These are phyloP conservation scores for Epichloe coenophiala DNA, from an alignment of 2,329 filamentous ascomycete species.

Conservation along the genomic window DNA sequence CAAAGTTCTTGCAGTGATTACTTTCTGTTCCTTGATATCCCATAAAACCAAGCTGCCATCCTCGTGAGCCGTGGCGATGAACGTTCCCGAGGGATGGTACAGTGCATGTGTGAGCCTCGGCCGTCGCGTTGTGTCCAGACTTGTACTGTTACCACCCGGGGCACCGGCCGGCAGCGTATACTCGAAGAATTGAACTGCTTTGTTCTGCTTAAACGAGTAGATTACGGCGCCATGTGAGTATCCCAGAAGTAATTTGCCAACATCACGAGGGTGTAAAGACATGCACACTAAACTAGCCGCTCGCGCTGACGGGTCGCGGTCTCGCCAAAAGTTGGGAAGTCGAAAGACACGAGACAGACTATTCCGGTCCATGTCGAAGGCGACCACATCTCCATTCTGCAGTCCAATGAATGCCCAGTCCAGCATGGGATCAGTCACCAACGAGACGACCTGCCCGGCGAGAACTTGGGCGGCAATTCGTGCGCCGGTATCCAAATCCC, in stretches of 20 bases:
- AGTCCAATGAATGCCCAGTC: slow-evolving; percentile 87
- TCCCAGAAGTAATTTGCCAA: slow-evolving; percentile 82
- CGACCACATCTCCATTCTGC: slow-evolving; percentile 70
- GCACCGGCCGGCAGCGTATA: slow-evolving; percentile 74
- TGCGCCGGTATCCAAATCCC: slow-evolving; percentile 59
- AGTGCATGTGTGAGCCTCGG: slow-evolving; percentile 70
- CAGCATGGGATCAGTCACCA: slow-evolving; percentile 77
- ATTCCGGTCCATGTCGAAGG: slow-evolving; percentile 85
- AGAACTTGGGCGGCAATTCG: slow-evolving; percentile 58
- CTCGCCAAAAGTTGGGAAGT: slow-evolving; percentile 77
- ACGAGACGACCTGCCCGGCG: slow-evolving; percentile 58
- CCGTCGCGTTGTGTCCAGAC: slow-evolving; percentile 47
- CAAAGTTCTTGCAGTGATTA: slow-evolving; percentile 73
- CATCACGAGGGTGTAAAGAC: slow-evolving; percentile 79
- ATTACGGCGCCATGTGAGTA: slow-evolving; percentile 79
- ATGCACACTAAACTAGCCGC: slow-evolving; percentile 55
- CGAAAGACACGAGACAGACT: slow-evolving; percentile 56
- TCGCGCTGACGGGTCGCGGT: slow-evolving; percentile 54
- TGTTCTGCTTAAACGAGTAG: slow-evolving; percentile 90
- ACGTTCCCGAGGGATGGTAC: slow-evolving; percentile 93
- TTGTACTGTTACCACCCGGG: slow-evolving; percentile 62
- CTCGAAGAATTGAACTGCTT: slow-evolving; percentile 63
- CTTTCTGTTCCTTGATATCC: slow-evolving; percentile 78
- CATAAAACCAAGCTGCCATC: slow-evolving; percentile 88
- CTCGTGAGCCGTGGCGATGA: slow-evolving; percentile 74